Evolutionary conservation across 306 rosid genomes (phyloP).

Genomic region (Cajanus cajan): DNA sequence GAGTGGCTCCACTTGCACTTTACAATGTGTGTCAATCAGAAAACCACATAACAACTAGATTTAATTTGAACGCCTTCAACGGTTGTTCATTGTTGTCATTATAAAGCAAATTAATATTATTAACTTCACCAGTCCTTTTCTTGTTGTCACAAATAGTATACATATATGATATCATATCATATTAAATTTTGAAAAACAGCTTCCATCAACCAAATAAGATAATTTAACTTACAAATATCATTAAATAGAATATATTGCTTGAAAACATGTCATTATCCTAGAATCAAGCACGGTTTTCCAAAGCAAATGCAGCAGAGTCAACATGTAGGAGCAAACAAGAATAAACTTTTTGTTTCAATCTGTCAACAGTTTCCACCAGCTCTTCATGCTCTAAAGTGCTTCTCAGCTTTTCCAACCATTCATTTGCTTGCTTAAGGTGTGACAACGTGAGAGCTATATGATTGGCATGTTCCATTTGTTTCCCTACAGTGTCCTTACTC

Average conservation of each 20-base stretch:
- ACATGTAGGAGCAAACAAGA: constrained; percentile 65
- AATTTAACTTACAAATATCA: constrained; percentile 30
- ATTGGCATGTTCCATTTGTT: neutral
- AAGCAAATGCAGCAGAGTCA: constrained; percentile 67
- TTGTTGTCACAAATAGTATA: neutral
- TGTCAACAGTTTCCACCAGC: constrained; percentile 36
- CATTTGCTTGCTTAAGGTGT: constrained; percentile 14
- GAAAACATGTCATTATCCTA: neutral
- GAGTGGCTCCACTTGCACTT: neutral
- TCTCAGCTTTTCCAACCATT: constrained; percentile 6
- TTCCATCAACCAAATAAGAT: constrained; percentile 27
- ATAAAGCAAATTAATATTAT: neutral
- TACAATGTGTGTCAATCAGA: neutral
- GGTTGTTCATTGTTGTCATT: neutral
- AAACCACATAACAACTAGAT: neutral
- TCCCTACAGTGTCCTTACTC: neutral
- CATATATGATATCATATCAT: neutral
- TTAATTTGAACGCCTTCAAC: neutral
- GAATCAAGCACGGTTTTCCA: constrained; percentile 54
- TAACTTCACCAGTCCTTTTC: neutral
- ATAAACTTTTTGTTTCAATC: constrained; percentile 63
- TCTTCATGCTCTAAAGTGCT: neutral
- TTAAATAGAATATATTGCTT: neutral
- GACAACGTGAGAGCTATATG: constrained; percentile 9
- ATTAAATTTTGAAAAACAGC: neutral